Base-by-base conservation (phyloP, 1,139 yeast species). In the Geotrichum armillariae region DNA sequence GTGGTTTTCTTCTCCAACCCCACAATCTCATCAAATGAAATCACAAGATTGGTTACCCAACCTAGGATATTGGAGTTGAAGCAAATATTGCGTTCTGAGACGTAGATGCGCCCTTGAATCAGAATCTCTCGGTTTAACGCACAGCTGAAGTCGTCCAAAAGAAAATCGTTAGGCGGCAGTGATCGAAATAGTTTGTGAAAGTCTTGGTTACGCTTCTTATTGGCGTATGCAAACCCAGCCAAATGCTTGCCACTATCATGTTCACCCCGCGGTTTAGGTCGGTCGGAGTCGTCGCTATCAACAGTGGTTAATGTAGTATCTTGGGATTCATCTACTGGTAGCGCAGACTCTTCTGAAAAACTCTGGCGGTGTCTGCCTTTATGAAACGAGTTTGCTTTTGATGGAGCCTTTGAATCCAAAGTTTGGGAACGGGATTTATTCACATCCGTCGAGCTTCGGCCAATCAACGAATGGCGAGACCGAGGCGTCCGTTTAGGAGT, bases 61-160 rank as follows among this genome's bases (percentile, higher is more conserved):
- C 97, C 97, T 43, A 94, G 73, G 40, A 93, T 75, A 61, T 89
- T 89, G 12, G 97, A 88, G 61, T 89, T 85, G 72, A 94, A 94
- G 63, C 97, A 89, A 2, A 93, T 67, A 60, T 85, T 81, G 53
- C 79, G 78, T 60, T 88, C 95, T 18, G 96, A 83, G 2, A 94
- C 78, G 64, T 89, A 94, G 22, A 93, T 64, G 49, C 96, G 75
- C 6, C 99, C 99, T 61, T 94, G 99, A n/a, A 90, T 72, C 25
- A 93, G 71, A 48, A 93, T 89, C 55, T 94, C 98, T 52, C 90
- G 74, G 60, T 93, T 85, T 53, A 93, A 68, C 0, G 98, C 97
- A 71, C 98, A 93, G 42, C 91, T 81, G 62, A 84, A 90, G 62
- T 89, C 96, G 59, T 86, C 96, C 21, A 91, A 64, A 16, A 93